Percentiles rank a stretch among this genome's conserved stretches.
phyloP scores from a whole-genome alignment of 1,284 basidiomycete genomes.

The Irpex lacteus region DNA sequence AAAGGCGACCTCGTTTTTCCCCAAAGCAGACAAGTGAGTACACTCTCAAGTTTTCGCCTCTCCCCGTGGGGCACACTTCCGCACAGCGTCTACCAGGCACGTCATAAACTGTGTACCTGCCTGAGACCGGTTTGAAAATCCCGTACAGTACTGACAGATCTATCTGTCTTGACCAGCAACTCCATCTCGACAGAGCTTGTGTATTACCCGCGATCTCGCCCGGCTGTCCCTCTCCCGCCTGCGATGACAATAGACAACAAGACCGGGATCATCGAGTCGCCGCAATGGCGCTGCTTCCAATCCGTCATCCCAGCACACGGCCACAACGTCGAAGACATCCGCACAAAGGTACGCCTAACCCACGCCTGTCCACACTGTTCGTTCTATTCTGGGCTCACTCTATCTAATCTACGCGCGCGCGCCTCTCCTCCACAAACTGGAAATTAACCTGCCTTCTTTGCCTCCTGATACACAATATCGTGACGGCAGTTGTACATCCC shows the following conservation, averaged over 20 bases:
- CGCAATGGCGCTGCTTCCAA: slow-evolving; percentile 53
- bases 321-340: slow-evolving; percentile 41
- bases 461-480: too few species aligned
- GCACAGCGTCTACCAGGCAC: too few species aligned
- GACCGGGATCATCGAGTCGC: slow-evolving; percentile 36
- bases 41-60: background rate
- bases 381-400: too few species aligned
- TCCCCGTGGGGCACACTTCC: too few species aligned
- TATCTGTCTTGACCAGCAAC: slow-evolving; percentile 21
- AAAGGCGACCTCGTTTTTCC: slow-evolving; percentile 22
- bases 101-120: too few species aligned
- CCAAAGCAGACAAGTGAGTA: slow-evolving; percentile 24
- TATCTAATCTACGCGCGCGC: background rate
- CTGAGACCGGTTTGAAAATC: too few species aligned
- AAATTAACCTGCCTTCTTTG: too few species aligned
- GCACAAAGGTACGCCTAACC: slow-evolving; percentile 32
- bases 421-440: background rate
- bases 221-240: slow-evolving; percentile 49
- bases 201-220: slow-evolving; percentile 65
- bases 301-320: slow-evolving; percentile 40
- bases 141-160: too few species aligned
- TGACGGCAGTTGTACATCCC: slow-evolving; percentile 47
- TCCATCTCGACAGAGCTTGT: slow-evolving; percentile 57
- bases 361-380: background rate
- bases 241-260: slow-evolving; percentile 33